Base-by-base conservation (phyloP, 192 early-diverging fungal species). In the Cetraspora pellucida region DNA sequence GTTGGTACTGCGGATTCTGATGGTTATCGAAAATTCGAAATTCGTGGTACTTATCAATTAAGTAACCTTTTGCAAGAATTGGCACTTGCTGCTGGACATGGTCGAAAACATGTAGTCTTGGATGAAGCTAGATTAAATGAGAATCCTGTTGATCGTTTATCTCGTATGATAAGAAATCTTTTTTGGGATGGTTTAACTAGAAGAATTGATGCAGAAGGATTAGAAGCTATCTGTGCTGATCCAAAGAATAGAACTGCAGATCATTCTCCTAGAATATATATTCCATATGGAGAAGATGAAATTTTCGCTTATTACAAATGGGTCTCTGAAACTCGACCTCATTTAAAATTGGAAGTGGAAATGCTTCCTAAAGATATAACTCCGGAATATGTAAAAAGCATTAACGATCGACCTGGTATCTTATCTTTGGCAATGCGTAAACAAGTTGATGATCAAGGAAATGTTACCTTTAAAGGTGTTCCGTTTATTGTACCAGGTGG, bases 401-500 rank as follows among this genome's bases (percentile, higher is more conserved):
- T 99, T 78, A 94, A 98, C 86, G 84, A 91, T 52, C 79, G 88
- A 72, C 95, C 95, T 19, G 98, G 98, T 17, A 95, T 99, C 61
- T 85, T 99, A 37, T 85, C 96, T 14, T 82, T 99, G 59, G 95
- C 88, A 0, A 87, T 95, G 84, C 77, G 80, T 54, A 82, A 74
- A 67, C 72, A 81, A 17, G 52, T 83, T 45, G 88, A 89, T 58
- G 86, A 82, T 54, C 77, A 83, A 27, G 88, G 86, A 1, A 74
- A 84, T 10, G 78, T 83, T 13, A 87, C 82, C 3, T 82, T 91
- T 61, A 81, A 82, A n/a, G 93, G 93, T 45, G 90, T 96, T 23
- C 95, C 95, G 0, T 99, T 99, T 80, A 94, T 97, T 17, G 97
- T 99, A 0, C 98, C 97, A 0, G 98, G 98, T 16, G 98, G 98